phyloP scores from a whole-genome alignment of 768 basidiomycete genomes.

The Candolleomyces efflorescens region DNA sequence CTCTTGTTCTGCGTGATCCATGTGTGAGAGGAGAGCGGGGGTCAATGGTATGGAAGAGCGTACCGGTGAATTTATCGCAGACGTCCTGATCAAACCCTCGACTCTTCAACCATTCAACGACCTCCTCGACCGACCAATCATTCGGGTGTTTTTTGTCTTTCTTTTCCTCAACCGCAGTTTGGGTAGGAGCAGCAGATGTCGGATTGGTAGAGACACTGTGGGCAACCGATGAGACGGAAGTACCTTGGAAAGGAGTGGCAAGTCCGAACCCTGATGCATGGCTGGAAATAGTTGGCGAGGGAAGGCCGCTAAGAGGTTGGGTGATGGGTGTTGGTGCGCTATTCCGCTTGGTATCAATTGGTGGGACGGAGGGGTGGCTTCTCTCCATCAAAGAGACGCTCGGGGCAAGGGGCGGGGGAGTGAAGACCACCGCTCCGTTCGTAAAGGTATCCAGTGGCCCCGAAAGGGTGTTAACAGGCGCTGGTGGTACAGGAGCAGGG shows the following conservation, averaged over 20 bases:
- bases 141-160: conserved; percentile 46
- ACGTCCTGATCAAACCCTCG: conserved; percentile 85
- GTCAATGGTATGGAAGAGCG: conserved; percentile 14
- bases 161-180: conserved; percentile 15
- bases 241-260: conserved; percentile 2
- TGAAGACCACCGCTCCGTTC: not conserved
- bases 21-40: not conserved
- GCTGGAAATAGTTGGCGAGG: conserved; percentile 3
- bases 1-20: conserved; percentile 77
- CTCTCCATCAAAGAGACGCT: not conserved
- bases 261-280: conserved; percentile 6
- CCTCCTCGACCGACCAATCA: conserved; percentile 87
- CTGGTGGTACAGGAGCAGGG: conserved; percentile 12
- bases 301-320: conserved; percentile 2
- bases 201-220: conserved; percentile 1
- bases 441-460: too few species aligned
- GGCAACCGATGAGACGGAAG: not conserved
- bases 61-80: conserved; percentile 83
- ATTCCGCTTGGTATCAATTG: conserved; percentile 5
- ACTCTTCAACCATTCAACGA: conserved; percentile 79
- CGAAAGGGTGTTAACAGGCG: not conserved
- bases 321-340: conserved; percentile 5
- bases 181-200: conserved; percentile 5
- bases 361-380: not conserved
- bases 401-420: not conserved